phyloP scores from a whole-genome alignment of 1,139 yeast genomes.

The Nakaseomyces kungkrabaensis region DNA sequence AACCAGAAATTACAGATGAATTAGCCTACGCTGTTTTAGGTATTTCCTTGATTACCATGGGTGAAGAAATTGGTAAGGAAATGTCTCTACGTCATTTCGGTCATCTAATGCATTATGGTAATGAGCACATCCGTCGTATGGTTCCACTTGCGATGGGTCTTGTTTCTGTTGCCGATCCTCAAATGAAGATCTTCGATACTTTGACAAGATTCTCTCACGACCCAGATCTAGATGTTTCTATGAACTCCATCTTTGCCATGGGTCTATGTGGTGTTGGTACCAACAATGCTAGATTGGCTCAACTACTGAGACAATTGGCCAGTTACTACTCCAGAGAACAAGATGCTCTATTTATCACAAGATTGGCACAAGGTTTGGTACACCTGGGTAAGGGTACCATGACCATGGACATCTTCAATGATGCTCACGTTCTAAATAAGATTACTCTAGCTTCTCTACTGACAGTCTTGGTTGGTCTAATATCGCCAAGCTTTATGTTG shows the following conservation, averaged over 20 bases:
- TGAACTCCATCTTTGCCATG: slow-evolving; percentile 92
- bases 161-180: slow-evolving; percentile 87
- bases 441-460: slow-evolving; percentile 85
- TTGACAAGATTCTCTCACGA: slow-evolving; percentile 94
- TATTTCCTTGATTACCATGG: slow-evolving; percentile 90
- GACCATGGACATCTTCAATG: slow-evolving; percentile 82
- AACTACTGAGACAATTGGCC: slow-evolving; percentile 87
- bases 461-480: slow-evolving; percentile 73
- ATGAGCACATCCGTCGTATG: slow-evolving; percentile 80
- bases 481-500: slow-evolving; percentile 62
- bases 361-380: slow-evolving; percentile 90
- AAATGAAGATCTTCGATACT: slow-evolving; percentile 95
- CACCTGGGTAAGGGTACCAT: slow-evolving; percentile 92
- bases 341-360: slow-evolving; percentile 82
- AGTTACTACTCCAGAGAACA: slow-evolving; percentile 86
- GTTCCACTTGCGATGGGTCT: slow-evolving; percentile 98
- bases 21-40: slow-evolving; percentile 89
- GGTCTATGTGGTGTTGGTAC: slow-evolving; percentile 99
- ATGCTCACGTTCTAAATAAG: slow-evolving; percentile 77
- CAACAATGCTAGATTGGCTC: slow-evolving; percentile 95
- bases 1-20: slow-evolving; percentile 37
- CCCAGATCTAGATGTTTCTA: slow-evolving; percentile 87
- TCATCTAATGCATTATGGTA: slow-evolving; percentile 96
- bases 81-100: slow-evolving; percentile 97
- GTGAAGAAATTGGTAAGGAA: slow-evolving; percentile 96